A percentile compares a stretch with the other conserved stretches of the same genome.
Conservation (phyloP, 2,329 filamentous ascomycete genomes). For the Diaporthe vexans region DNA sequence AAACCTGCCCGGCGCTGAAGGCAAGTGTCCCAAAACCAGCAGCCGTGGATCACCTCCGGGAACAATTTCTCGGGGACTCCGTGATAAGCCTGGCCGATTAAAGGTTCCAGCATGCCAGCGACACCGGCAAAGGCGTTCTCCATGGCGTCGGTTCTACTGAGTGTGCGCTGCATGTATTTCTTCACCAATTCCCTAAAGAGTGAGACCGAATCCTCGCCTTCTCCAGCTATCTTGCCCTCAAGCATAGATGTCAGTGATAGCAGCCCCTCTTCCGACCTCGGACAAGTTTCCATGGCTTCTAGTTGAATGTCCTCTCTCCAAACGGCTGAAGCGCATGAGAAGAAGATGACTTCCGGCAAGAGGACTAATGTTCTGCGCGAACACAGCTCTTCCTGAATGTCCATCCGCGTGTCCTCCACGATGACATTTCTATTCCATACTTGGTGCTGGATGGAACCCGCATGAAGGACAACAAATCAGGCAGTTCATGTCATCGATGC, state of each 20-base stretch:
- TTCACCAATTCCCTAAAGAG: conserved; percentile 22
- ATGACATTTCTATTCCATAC: conserved; percentile 12
- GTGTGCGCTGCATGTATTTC: conserved; percentile 26
- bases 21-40: conserved; percentile 30
- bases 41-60: conserved; percentile 21
- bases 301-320: conserved; percentile 23
- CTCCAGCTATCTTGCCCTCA: neutral
- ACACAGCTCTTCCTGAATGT: conserved; percentile 32
- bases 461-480: neutral
- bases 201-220: neutral
- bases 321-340: conserved; percentile 11
- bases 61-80: conserved; percentile 23
- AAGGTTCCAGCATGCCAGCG: conserved; percentile 12
- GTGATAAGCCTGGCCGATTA: conserved; percentile 7
- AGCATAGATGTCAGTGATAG: neutral
- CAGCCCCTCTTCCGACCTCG: conserved; percentile 1
- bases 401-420: conserved; percentile 33
- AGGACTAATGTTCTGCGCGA: conserved; percentile 8
- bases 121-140: conserved; percentile 33
- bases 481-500: conserved; percentile 15
- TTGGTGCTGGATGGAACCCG: conserved; percentile 14
- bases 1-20: conserved; percentile 23
- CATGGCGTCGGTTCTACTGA: conserved; percentile 32
- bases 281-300: neutral
- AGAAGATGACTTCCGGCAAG: conserved; percentile 11